Evolutionary conservation across 2,329 filamentous ascomycete species (phyloP).

Genomic region (Elsinoe arachidis): DNA sequence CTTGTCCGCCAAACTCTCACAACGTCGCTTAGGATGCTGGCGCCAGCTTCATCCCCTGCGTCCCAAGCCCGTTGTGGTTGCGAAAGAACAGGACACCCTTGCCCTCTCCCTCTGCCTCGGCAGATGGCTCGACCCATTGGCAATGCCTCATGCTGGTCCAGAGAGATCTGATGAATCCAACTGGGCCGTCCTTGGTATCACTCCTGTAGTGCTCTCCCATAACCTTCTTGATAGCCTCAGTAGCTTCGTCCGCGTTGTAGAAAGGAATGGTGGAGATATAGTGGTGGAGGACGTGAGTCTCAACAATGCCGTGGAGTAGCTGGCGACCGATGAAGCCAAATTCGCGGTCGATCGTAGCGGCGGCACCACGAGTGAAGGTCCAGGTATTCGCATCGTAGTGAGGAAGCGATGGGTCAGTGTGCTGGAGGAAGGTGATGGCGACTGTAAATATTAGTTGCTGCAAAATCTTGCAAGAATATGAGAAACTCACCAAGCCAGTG

Average conservation of each 20-base stretch:
- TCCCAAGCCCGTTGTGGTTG: constrained; percentile 81
- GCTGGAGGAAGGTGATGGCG: constrained; percentile 93
- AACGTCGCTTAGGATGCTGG: constrained; percentile 6
- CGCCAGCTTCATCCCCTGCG: constrained; percentile 39
- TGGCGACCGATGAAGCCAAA: constrained; percentile 91
- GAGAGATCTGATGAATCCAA: constrained; percentile 77
- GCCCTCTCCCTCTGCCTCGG: constrained; percentile 67
- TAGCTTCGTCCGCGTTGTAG: constrained; percentile 91
- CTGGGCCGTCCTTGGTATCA: constrained; percentile 64
- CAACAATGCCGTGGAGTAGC: constrained; percentile 90
- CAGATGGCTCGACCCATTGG: constrained; percentile 95
- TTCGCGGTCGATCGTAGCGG: constrained; percentile 92
- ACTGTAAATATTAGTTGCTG: constrained; percentile 46
- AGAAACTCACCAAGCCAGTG: constrained; percentile 83
- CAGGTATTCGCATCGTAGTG: constrained; percentile 82
- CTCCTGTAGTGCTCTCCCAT: constrained; percentile 95
- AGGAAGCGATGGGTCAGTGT: constrained; percentile 88
- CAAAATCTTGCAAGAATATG: constrained; percentile 14
- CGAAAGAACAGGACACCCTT: constrained; percentile 89
- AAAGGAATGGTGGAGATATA: constrained; percentile 94
- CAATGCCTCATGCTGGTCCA: constrained; percentile 77
- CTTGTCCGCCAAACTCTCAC: constrained; percentile 9
- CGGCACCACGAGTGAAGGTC: constrained; percentile 89
- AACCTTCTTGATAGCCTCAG: constrained; percentile 84
- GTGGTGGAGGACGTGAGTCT: constrained; percentile 97